Conservation (phyloP, 2,329 filamentous ascomycete species). For the Fusarium armeniacum region DNA sequence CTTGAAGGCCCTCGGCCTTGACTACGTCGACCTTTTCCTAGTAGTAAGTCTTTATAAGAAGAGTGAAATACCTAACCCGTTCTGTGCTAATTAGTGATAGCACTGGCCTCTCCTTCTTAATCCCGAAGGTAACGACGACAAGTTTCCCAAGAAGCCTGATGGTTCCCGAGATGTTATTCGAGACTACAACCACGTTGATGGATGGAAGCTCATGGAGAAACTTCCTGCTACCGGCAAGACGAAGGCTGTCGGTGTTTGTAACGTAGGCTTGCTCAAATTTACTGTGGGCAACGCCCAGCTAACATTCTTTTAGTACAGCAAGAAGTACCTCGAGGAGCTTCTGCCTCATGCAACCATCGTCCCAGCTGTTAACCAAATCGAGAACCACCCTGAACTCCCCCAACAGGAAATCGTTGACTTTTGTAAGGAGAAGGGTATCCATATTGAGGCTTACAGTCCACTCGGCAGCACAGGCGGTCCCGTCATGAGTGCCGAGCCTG, state of each 20-base stretch:
- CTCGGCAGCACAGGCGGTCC: conserved; percentile 75
- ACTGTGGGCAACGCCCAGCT: neutral
- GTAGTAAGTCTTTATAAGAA: conserved; percentile 60
- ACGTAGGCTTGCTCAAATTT: conserved; percentile 53
- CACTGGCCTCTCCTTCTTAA: conserved; percentile 90
- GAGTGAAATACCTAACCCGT: neutral
- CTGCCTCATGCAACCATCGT: conserved; percentile 66
- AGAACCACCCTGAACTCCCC: conserved; percentile 79
- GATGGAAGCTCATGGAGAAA: conserved; percentile 82
- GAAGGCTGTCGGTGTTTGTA: conserved; percentile 68
- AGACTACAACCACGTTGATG: conserved; percentile 78
- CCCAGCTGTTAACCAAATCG: conserved; percentile 79
- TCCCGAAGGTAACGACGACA: conserved; percentile 79
- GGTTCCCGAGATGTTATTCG: conserved; percentile 80
- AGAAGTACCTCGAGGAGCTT: conserved; percentile 68
- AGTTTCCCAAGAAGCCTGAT: conserved; percentile 80
- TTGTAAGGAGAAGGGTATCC: conserved; percentile 76
- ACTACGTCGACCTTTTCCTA: conserved; percentile 85
- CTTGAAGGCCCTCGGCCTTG: conserved; percentile 78
- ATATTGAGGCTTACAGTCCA: conserved; percentile 80
- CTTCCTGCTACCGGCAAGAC: conserved; percentile 71
- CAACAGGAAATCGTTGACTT: conserved; percentile 80
- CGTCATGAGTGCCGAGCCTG: conserved; percentile 72
- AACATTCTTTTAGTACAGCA: conserved; percentile 63
- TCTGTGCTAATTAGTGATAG: conserved; percentile 47